phyloP scores from a whole-genome alignment of 2,329 filamentous ascomycete species.

The Fusarium haematococcum region DNA sequence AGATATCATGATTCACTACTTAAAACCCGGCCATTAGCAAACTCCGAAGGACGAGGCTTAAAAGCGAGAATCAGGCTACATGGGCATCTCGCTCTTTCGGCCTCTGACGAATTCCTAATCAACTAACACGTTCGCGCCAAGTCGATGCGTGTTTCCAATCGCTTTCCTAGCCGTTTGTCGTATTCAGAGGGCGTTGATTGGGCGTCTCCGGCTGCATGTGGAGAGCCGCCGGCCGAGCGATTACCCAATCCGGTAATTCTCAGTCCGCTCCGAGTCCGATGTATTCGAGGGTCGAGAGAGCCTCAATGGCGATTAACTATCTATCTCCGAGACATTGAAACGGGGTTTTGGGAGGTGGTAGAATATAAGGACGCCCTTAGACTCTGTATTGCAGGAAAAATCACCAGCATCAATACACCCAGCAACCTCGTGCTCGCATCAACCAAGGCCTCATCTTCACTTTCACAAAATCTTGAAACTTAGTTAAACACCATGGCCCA shows the following conservation, averaged over 20 bases:
- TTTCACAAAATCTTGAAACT: background rate
- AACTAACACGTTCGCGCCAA: background rate
- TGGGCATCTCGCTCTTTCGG: background rate
- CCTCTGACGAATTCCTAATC: background rate
- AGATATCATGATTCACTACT: constrained; percentile 2
- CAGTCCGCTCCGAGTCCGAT: constrained; percentile 6
- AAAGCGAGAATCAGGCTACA: background rate
- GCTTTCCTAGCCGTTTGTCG: constrained; percentile 15
- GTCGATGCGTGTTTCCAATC: background rate
- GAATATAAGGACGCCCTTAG: background rate
- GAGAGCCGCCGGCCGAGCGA: background rate
- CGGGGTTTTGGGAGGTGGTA: too few relatives aligned
- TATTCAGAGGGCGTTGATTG: constrained; percentile 25
- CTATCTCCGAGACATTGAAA: background rate
- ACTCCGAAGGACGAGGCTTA: constrained; percentile 2
- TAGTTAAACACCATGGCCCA: constrained; percentile 32
- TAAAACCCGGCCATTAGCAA: background rate
- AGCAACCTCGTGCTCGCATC: background rate
- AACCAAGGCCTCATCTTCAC: background rate
- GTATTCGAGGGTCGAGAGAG: background rate
- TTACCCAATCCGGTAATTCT: constrained; percentile 23
- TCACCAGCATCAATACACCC: background rate
- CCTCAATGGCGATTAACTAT: constrained; percentile 7
- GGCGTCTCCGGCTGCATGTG: accelerated
- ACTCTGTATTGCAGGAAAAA: background rate